Conservation (phyloP, 192 early-diverging fungal species). For the Gigaspora rosea region DNA sequence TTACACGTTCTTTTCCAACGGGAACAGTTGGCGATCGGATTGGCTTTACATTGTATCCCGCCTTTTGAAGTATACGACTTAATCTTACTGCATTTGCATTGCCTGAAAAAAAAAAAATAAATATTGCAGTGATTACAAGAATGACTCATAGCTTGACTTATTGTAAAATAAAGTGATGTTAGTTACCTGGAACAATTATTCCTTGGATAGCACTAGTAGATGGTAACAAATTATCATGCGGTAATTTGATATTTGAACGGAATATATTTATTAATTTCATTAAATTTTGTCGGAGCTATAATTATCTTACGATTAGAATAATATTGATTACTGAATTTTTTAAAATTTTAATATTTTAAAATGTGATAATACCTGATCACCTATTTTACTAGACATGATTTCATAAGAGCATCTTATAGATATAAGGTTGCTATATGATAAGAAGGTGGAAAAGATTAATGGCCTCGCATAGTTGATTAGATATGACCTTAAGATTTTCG, state of each 20-base stretch:
- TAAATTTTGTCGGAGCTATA: slow-evolving; percentile 49
- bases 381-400: slow-evolving; percentile 53
- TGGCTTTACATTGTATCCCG: slow-evolving; percentile 71
- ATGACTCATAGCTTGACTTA: not conserved
- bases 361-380: slow-evolving; percentile 47
- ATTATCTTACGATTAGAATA: slow-evolving; percentile 11
- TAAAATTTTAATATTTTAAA: not conserved
- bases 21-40: slow-evolving; percentile 82
- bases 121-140: not conserved
- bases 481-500: slow-evolving; percentile 61
- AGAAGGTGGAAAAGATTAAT: slow-evolving; percentile 79
- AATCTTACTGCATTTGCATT: slow-evolving; percentile 47
- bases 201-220: slow-evolving; percentile 79
- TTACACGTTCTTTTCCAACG: slow-evolving; percentile 73
- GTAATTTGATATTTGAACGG: slow-evolving; percentile 48
- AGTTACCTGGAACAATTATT: slow-evolving; percentile 67
- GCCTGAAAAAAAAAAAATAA: slow-evolving; percentile 34
- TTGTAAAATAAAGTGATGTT: not conserved
- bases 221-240: slow-evolving; percentile 54
- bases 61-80: slow-evolving; percentile 41
- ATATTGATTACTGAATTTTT: slow-evolving; percentile 27
- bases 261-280: slow-evolving; percentile 54
- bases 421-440: slow-evolving; percentile 64
- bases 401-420: slow-evolving; percentile 70
- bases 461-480: slow-evolving; percentile 83